Evolutionary conservation across 2,329 filamentous ascomycete species (phyloP).

Genomic region (Xylariaceae sp.): DNA sequence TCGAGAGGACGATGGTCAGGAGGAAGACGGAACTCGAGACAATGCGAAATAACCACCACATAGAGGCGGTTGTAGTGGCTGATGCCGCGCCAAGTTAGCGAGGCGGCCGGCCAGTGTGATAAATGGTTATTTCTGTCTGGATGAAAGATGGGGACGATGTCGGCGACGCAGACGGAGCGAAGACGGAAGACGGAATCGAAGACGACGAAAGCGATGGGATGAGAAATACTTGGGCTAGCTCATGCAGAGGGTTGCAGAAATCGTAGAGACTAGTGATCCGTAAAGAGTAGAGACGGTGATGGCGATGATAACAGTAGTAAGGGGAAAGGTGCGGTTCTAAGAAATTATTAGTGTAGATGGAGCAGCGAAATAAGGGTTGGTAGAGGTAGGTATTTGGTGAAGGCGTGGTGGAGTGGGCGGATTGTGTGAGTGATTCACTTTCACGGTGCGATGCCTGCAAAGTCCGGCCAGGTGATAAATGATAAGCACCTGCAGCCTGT

Average conservation of each 20-base stretch:
- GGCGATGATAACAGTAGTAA: not conserved
- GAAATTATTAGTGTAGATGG: not conserved
- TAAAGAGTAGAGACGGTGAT: too few relatives aligned
- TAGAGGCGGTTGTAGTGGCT: conserved; percentile 47
- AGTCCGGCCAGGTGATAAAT: not conserved
- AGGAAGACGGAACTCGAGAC: conserved; percentile 81
- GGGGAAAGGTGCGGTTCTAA: conserved; percentile 1
- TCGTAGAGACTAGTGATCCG: too few relatives aligned
- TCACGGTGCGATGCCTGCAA: not conserved
- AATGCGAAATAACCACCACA: conserved; percentile 78
- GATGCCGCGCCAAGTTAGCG: conserved; percentile 32
- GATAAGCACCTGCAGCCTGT: too few relatives aligned
- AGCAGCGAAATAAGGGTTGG: too few relatives aligned
- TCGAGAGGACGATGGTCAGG: conserved; percentile 86
- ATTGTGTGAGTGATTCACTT: conserved; percentile 3
- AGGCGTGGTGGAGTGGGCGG: too few relatives aligned
- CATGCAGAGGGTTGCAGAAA: too few relatives aligned
- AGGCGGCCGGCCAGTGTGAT: conserved; percentile 31
- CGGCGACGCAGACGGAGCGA: not conserved
- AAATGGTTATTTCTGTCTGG: not conserved
- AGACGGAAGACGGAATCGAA: not conserved
- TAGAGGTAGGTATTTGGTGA: not conserved
- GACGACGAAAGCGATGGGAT: not conserved
- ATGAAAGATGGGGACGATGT: not conserved
- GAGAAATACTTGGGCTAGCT: too few relatives aligned